A percentile compares a stretch with the other conserved stretches of the same genome.
Evolutionary conservation across 2,329 filamentous ascomycete genomes (phyloP).

Genomic region (Colletotrichum godetiae): DNA sequence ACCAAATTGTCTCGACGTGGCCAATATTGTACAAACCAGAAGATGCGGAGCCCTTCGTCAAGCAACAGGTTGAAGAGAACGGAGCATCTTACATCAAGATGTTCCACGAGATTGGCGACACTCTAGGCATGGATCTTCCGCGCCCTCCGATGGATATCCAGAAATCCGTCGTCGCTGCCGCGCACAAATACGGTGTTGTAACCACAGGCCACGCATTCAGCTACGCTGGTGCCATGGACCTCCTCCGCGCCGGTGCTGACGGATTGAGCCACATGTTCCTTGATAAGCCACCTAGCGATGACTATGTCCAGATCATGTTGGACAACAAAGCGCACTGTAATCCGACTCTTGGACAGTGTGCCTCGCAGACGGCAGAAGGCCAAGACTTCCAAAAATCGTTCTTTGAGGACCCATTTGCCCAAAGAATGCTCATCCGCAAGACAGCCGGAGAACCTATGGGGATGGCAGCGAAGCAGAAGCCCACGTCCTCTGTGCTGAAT

Average conservation of each 20-base stretch:
- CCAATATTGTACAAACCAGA: conserved; percentile 51
- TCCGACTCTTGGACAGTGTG: conserved; percentile 39
- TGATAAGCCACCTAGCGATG: conserved; percentile 41
- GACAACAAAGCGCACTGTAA: conserved; percentile 39
- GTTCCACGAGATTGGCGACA: conserved; percentile 59
- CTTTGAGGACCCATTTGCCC: neutral
- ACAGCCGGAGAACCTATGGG: neutral
- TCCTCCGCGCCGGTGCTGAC: conserved; percentile 42
- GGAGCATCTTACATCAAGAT: conserved; percentile 63
- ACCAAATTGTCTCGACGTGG: conserved; percentile 51
- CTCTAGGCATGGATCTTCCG: conserved; percentile 49
- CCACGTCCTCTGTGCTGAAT: neutral
- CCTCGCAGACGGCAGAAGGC: conserved; percentile 40
- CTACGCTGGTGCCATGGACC: conserved; percentile 41
- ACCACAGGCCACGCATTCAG: conserved; percentile 20
- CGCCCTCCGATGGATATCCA: conserved; percentile 57
- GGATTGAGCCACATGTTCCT: conserved; percentile 46
- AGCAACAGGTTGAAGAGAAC: conserved; percentile 41
- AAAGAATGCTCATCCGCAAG: neutral
- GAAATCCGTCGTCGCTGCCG: conserved; percentile 38
- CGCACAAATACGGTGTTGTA: neutral
- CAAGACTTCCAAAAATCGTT: conserved; percentile 33
- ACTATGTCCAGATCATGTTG: conserved; percentile 39
- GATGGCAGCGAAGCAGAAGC: neutral
- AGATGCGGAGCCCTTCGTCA: conserved; percentile 54